Base-by-base conservation (phyloP, 1,284 basidiomycete genomes). In the Puccinia novopanici region DNA sequence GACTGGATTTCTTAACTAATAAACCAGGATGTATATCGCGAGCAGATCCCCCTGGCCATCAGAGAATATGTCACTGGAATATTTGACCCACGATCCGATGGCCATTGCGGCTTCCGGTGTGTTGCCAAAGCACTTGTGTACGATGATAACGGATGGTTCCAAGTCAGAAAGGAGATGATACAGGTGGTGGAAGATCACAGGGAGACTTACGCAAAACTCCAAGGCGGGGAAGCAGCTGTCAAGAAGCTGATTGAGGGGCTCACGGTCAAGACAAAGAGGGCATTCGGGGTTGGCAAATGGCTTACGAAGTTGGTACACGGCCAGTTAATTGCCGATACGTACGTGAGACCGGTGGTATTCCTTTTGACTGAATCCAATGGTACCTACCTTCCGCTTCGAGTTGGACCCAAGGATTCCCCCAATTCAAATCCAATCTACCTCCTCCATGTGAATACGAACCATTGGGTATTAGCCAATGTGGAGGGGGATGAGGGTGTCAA, bases 261-360 rank as follows among this genome's bases (percentile, higher is more conserved):
- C 4, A 61, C 8, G 6, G 34, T 61, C 15, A 61, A 3, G 15
- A 30, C 24, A 17, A n/a, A 61, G 9, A 52, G 50, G 24, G 24
- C 55, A 59, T n/a, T n/a, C n/a, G n/a, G n/a, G n/a, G n/a, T n/a
- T n/a, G n/a, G n/a, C 22, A 65, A 37, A 13, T 65, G 63, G 63
- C 63, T 65, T 15, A 42, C 13, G 13, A 65, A 65, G n/a, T 65
- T 65, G 63, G 4, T 10, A 4, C 63, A 65, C n/a, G 63, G 63
- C 4, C 63, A 65, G 19, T n/a, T 65, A 4, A 3, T 65, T 3
- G 30, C 63, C 3, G 19, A 65, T 65, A 42, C 63, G 3, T 65
- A 65, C 40, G 24, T 30, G n/a, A 24, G 59, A 6, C 59, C 5
- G 5, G 27, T 63, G 6, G 6, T 63, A 13, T 24, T 63, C 34